Evolutionary conservation across 169 alveolate species (phyloP), one percentile per base, ranked within the genome.

Genomic region (Amoebophrya sp.): DNA sequence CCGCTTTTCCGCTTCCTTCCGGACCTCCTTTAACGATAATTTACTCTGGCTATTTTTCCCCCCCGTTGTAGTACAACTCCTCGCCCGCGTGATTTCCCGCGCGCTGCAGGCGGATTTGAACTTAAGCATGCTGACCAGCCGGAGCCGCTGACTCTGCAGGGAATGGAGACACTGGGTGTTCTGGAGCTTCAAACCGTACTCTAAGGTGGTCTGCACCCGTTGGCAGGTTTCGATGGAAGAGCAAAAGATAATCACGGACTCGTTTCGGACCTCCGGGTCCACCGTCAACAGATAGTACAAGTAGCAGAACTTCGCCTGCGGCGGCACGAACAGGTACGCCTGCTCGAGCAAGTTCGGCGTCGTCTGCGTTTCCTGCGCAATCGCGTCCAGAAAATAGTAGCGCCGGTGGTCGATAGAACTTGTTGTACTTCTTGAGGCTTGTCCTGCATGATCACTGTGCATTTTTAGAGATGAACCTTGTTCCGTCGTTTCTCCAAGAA

Each of bases 101-200:
- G 83, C 83, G 83, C 83, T 66, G 35, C 83, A 66, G 10, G 83
- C 83, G 35, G 83, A 66, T n/a, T 66, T 97, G 94, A 98, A 97
- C 94, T 97, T 98, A 53, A 97, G 97, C 32, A 98, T 95, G 39
- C 98, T 96, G 38, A 97, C 97, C 66, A 97, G 92, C 92, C 99
- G 94, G 93, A 97, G 96, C 41, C 96, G 93, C 93, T 98, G 98
- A 55, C 97, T 96, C 97, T 97, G 96, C 91, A 98, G 94, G 7
- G 99, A 98, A 95, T 97, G 98, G 33, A 98, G 94, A 38, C 83
- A 66, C 35, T 98, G 96, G 41, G 98, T 97, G 2, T 98, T 99
- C 47, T 96, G 93, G 93, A 97, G 97, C 3, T 98, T 98, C 91
- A 98, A 93, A n/a, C 38, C 83, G 92, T 96, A 95, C 77, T 97